Evolutionary conservation across 139 green algal species (phyloP).

Genomic region (Mychonastes homosphaera): DNA sequence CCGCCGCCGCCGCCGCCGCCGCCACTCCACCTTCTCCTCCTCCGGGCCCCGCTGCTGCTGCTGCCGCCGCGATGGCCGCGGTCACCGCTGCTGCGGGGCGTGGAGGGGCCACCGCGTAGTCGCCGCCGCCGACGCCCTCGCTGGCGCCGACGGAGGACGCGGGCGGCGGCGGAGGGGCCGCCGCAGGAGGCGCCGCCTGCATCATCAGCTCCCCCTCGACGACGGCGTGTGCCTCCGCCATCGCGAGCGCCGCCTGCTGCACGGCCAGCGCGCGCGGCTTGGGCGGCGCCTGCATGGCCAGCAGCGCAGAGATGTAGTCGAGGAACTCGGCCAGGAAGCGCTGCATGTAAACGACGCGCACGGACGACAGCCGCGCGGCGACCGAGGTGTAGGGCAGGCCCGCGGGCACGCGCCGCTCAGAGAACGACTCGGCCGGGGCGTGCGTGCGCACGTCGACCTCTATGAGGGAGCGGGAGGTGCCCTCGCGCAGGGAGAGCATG

Average conservation of each 20-base stretch:
- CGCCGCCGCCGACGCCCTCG: not conserved
- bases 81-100: not conserved
- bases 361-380: constrained; percentile 44
- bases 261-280: not conserved
- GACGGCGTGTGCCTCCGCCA: too few relatives aligned
- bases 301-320: constrained; percentile 30
- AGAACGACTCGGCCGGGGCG: constrained; percentile 21
- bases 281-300: constrained; percentile 33
- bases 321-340: constrained; percentile 67
- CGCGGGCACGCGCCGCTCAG: constrained; percentile 35
- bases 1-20: not conserved
- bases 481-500: constrained; percentile 39
- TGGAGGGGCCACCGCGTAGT: too few relatives aligned
- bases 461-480: constrained; percentile 52
- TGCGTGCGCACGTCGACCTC: constrained; percentile 49
- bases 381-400: constrained; percentile 54
- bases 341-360: constrained; percentile 79
- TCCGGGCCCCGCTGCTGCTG: not conserved
- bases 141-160: not conserved
- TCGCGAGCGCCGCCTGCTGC: too few relatives aligned
- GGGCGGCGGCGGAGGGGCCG: not conserved
- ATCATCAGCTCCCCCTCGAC: too few relatives aligned
- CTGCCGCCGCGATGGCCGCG: not conserved
- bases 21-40: not conserved
- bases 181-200: too few relatives aligned